Evolutionary conservation across 768 basidiomycete species (phyloP).

Genomic region (Mycena latifolia): DNA sequence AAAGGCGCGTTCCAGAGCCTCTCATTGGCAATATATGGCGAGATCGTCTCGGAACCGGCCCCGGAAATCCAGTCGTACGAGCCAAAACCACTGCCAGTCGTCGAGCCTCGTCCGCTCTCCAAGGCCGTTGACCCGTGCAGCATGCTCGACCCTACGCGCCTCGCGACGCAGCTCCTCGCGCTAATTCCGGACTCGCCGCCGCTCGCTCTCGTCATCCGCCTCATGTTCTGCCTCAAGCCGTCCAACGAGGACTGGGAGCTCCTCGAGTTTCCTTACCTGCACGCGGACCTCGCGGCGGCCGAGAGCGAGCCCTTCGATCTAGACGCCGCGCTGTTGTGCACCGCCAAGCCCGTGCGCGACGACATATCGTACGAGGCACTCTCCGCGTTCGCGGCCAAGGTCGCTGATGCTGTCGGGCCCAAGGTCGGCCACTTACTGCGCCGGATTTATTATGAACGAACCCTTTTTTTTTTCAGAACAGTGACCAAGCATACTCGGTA

Average conservation of each 20-base stretch:
- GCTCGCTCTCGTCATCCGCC: slow-evolving; percentile 71
- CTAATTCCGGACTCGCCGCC: slow-evolving; percentile 74
- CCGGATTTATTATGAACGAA: slow-evolving; percentile 5
- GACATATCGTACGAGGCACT: slow-evolving; percentile 63
- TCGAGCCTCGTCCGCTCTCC: slow-evolving; percentile 56
- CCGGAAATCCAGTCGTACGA: slow-evolving; percentile 54
- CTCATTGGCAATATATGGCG: slow-evolving; percentile 74
- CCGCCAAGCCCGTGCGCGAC: slow-evolving; percentile 71
- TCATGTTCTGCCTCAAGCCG: slow-evolving; percentile 87
- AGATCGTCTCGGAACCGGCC: slow-evolving; percentile 62
- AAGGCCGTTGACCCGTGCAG: slow-evolving; percentile 71
- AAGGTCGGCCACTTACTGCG: slow-evolving; percentile 57
- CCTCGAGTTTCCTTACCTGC: slow-evolving; percentile 78
- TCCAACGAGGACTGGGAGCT: slow-evolving; percentile 85
- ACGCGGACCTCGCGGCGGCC: slow-evolving; percentile 71
- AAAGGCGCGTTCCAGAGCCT: slow-evolving; percentile 78
- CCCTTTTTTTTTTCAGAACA: slow-evolving; percentile 51
- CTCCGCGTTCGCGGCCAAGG: slow-evolving; percentile 65
- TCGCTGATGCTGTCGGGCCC: slow-evolving; percentile 66
- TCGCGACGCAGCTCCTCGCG: slow-evolving; percentile 72
- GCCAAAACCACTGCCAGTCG: slow-evolving; percentile 52
- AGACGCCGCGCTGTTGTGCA: slow-evolving; percentile 64
- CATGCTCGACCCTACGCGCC: slow-evolving; percentile 66
- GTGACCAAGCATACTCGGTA: slow-evolving; percentile 68
- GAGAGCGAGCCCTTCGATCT: slow-evolving; percentile 64